Evolutionary conservation across 768 basidiomycete species (phyloP), one percentile per base, ranked within the genome.

Genomic region (Mrakia blollopis): DNA sequence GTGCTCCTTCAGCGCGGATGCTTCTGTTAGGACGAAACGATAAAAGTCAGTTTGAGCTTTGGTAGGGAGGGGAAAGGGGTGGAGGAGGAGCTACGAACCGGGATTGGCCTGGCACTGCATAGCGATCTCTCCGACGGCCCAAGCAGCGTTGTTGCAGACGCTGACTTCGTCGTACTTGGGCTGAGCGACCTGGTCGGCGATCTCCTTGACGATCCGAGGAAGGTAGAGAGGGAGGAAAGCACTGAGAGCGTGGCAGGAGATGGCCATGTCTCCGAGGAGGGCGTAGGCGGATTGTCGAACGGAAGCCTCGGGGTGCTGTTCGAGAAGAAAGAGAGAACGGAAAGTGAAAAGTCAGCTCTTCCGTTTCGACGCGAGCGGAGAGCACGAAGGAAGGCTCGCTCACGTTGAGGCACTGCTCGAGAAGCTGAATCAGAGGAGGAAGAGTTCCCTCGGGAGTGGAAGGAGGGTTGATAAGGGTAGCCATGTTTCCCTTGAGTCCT

Each of bases 41-140:
- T 41, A 11, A 18, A 4, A 14, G 71, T 52, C 52, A 54, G 30
- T 21, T n/a, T n/a, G n/a, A n/a, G 35, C 28, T 9, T 28, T 3
- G 37, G 25, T 16, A 73, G 10, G 25, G 60, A 41, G 18, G 28
- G 28, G 62, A 30, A 6, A 25, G 52, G 77, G 11, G 2, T 50
- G 28, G 60, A 39, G 72, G 28, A 25, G 30, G 39, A 72, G 16
- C 7, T 35, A 67, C 44, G 28, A 25, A 44, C 57, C 39, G 7
- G 61, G 37, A 37, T 39, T 30, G n/a, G 47, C 62, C 63, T 72
- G 76, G 82, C 92, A 94, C 67, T 94, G 92, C 79, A 99, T 85
- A 11, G 97, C 93, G 44, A 99, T 93, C 84, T 99, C 97, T 62
- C 97, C 97, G 39, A 97, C 94, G n/a, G 94, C 94, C 97, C 97